Evolutionary conservation across 1,284 basidiomycete species (phyloP).

Genomic region (Sporisorium scitamineum): DNA sequence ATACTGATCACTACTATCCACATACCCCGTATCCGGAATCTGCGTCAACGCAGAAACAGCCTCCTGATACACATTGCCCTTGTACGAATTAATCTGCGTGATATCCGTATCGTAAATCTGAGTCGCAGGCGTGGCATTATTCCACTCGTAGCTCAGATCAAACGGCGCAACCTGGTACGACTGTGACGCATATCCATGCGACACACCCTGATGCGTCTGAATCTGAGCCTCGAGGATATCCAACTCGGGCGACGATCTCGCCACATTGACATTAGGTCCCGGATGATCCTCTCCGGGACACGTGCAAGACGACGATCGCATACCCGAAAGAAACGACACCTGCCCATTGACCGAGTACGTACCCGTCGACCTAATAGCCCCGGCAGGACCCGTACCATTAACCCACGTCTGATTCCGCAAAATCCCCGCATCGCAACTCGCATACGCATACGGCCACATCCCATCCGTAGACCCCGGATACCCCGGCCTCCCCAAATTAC

Average conservation of each 20-base stretch:
- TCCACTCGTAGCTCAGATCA: slow-evolving; percentile 62
- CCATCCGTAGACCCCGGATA: slow-evolving; percentile 67
- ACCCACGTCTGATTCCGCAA: slow-evolving; percentile 57
- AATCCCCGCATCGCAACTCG: slow-evolving; percentile 67
- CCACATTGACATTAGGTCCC: slow-evolving; percentile 63
- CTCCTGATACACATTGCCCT: slow-evolving; percentile 66
- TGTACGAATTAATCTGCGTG: slow-evolving; percentile 62
- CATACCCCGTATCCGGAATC: slow-evolving; percentile 61
- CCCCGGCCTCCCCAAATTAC: slow-evolving; percentile 65
- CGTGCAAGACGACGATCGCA: slow-evolving; percentile 57
- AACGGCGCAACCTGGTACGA: slow-evolving; percentile 69
- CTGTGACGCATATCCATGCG: slow-evolving; percentile 60
- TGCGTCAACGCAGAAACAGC: slow-evolving; percentile 63
- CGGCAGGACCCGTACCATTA: slow-evolving; percentile 56
- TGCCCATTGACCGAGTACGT: slow-evolving; percentile 30
- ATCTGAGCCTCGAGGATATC: slow-evolving; percentile 71
- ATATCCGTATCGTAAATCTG: slow-evolving; percentile 49
- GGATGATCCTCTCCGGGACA: slow-evolving; percentile 64
- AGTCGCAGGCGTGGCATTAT: slow-evolving; percentile 31
- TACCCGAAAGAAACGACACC: slow-evolving; percentile 47
- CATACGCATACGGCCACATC: slow-evolving; percentile 70
- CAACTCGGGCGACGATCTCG: slow-evolving; percentile 68
- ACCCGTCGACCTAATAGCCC: slow-evolving; percentile 46
- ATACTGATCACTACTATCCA: slow-evolving; percentile 36
- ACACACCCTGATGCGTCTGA: slow-evolving; percentile 70